Evolutionary conservation across 1,284 basidiomycete species (phyloP).

Genomic region (Ceratobasidium sp.): DNA sequence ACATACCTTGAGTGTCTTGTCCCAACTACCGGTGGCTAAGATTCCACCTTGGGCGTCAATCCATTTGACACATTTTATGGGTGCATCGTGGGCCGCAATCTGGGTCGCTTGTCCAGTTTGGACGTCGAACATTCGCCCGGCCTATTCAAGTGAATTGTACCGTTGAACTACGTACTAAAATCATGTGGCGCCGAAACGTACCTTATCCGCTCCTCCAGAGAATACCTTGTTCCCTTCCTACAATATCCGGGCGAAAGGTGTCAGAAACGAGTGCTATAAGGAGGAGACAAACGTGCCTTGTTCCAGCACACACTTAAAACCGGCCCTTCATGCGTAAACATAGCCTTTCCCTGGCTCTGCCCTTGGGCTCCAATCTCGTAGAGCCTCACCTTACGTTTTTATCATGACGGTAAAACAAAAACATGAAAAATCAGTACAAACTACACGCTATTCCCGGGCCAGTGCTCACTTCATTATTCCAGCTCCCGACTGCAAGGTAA

Average conservation of each 20-base stretch:
- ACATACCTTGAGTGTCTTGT: slow-evolving; percentile 81
- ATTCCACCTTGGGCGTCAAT: slow-evolving; percentile 72
- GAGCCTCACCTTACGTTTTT: slow-evolving; percentile 55
- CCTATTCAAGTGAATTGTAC: slow-evolving; percentile 45
- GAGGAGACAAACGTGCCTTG: slow-evolving; percentile 53
- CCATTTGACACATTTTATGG: slow-evolving; percentile 78
- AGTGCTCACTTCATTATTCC: slow-evolving; percentile 73
- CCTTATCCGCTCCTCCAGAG: slow-evolving; percentile 84
- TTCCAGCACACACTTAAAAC: slow-evolving; percentile 85
- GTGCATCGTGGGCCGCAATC: slow-evolving; percentile 83
- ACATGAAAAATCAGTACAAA: neutral
- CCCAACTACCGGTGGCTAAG: slow-evolving; percentile 88
- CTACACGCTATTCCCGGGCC: neutral
- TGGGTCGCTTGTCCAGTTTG: slow-evolving; percentile 71
- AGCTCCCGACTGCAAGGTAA: slow-evolving; percentile 75
- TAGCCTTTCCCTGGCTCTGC: slow-evolving; percentile 49
- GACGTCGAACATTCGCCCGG: slow-evolving; percentile 80
- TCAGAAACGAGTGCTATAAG: slow-evolving; percentile 12
- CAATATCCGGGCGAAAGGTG: neutral
- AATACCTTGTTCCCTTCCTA: slow-evolving; percentile 80
- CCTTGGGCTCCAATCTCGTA: slow-evolving; percentile 60
- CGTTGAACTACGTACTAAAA: neutral
- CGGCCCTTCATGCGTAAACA: slow-evolving; percentile 82
- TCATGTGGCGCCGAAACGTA: slow-evolving; percentile 34
- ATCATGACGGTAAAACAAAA: neutral